phyloP scores from a whole-genome alignment of 108 stramenopile species.

The Fragilaria radians region DNA sequence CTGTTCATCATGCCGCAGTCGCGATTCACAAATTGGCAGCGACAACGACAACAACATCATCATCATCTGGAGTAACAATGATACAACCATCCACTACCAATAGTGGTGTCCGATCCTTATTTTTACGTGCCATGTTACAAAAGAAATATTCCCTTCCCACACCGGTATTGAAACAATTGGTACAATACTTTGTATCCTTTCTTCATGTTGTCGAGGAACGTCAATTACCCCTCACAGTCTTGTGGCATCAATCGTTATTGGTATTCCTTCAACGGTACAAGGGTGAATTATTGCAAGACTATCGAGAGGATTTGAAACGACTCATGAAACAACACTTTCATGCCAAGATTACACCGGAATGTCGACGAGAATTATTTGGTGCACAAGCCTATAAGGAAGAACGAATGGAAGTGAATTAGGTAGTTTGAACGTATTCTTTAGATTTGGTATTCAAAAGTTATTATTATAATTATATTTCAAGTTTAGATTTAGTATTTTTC shows the following conservation, averaged over 20 bases:
- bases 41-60: too few species aligned
- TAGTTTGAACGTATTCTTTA: too few species aligned
- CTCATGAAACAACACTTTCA: constrained; percentile 90
- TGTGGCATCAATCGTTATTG: constrained; percentile 97
- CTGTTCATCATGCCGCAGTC: constrained; percentile 95
- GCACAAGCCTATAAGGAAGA: constrained; percentile 76
- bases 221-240: constrained; percentile 79
- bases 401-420: constrained; percentile 15
- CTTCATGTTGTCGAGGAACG: constrained; percentile 33
- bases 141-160: constrained; percentile 98
- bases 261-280: constrained; percentile 95
- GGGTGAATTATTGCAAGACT: constrained; percentile 72
- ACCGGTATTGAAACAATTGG: constrained; percentile 84
- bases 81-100: too few species aligned
- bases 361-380: constrained; percentile 94
- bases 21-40: constrained; percentile 94
- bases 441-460: too few species aligned
- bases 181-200: constrained; percentile 89
- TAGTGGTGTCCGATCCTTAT: constrained; percentile 89
- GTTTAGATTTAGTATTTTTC: too few species aligned
- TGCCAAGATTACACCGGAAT: constrained; percentile 92
- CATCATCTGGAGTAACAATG: too few species aligned
- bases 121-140: constrained; percentile 87
- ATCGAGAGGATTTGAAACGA: constrained; percentile 61
- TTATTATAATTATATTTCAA: too few species aligned